phyloP scores from a whole-genome alignment of 805 yeast genomes.

The Starmerella kuoi region DNA sequence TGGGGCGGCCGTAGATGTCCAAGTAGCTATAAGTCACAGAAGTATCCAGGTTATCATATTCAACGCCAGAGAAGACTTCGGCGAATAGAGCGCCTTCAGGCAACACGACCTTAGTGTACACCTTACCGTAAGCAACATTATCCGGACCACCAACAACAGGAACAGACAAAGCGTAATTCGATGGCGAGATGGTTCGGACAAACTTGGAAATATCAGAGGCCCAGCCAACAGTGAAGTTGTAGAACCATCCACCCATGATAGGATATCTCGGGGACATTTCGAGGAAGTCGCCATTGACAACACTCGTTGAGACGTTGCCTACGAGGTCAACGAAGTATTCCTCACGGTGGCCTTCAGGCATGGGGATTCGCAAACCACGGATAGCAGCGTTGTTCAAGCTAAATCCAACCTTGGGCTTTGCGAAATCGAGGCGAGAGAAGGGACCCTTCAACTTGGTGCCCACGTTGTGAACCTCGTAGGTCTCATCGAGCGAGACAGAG shows the following conservation, averaged over 20 bases:
- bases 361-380: constrained; percentile 45
- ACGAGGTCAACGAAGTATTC: constrained; percentile 78
- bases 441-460: constrained; percentile 51
- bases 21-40: constrained; percentile 34
- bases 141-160: constrained; percentile 64
- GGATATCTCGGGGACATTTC: constrained; percentile 80
- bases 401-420: constrained; percentile 38
- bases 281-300: constrained; percentile 30
- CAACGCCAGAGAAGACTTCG: constrained; percentile 41
- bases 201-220: constrained; percentile 44
- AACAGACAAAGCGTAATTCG: constrained; percentile 46
- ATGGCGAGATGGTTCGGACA: constrained; percentile 37
- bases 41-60: background rate
- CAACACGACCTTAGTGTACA: constrained; percentile 49
- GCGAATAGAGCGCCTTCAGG: constrained; percentile 75
- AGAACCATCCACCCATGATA: constrained; percentile 91
- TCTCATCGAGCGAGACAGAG: constrained; percentile 66
- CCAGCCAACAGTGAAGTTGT: constrained; percentile 96
- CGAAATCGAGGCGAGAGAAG: constrained; percentile 71
- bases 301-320: constrained; percentile 80
- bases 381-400: constrained; percentile 47
- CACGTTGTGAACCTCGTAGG: constrained; percentile 63
- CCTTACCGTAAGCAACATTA: constrained; percentile 49
- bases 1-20: constrained; percentile 70
- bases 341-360: constrained; percentile 44